Conservation (phyloP, 345 rosid genomes). For the Citrus medica region DNA sequence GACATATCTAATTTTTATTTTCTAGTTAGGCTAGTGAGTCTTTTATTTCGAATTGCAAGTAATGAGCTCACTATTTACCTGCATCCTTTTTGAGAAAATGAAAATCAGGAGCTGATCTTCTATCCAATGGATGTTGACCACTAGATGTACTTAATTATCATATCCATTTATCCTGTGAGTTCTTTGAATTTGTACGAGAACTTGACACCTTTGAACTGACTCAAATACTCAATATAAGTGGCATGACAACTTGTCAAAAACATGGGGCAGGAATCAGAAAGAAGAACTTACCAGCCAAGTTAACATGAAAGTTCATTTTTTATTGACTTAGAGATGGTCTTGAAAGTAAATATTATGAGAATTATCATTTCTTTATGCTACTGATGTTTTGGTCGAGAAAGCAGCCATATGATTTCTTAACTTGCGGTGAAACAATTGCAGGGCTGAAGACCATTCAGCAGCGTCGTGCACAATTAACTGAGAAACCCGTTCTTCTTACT, state of each 20-base stretch:
- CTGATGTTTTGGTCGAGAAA: slow-evolving; percentile 6
- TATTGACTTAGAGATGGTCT: neutral
- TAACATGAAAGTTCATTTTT: neutral
- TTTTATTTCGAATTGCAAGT: neutral
- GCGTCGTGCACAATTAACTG: slow-evolving; percentile 75
- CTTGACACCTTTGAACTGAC: neutral
- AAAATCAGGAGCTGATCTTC: neutral
- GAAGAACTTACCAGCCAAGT: neutral
- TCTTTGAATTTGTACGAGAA: neutral
- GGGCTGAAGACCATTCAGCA: slow-evolving; percentile 86
- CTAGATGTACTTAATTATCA: neutral
- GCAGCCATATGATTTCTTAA: slow-evolving; percentile 1
- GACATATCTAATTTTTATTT: neutral
- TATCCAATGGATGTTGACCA: neutral
- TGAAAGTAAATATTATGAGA: neutral
- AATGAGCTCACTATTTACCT: neutral
- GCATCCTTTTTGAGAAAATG: neutral
- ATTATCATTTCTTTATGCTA: neutral
- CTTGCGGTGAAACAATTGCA: slow-evolving; percentile 19
- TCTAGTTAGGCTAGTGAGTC: neutral
- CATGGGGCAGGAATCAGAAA: neutral
- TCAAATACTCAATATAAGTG: neutral
- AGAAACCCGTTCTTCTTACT: slow-evolving; percentile 71
- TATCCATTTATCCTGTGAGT: neutral
- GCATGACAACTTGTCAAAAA: neutral